Conservation (phyloP, 371 early-diverging fungal genomes). For the Mycotypha africana region DNA sequence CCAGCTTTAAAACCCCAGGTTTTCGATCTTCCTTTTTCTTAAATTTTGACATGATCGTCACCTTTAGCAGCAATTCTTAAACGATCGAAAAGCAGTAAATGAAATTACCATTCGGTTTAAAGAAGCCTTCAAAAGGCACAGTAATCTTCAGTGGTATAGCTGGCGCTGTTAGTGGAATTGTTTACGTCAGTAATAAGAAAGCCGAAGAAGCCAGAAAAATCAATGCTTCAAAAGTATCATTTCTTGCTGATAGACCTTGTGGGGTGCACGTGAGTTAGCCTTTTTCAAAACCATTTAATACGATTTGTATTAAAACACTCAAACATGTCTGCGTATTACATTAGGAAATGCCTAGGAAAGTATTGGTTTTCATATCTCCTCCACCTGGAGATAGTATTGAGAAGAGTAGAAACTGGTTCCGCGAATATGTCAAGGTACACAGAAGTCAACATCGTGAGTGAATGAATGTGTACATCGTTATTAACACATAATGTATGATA, state of each 20-base stretch:
- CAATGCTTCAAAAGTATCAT: conserved; percentile 45
- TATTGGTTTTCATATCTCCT: conserved; percentile 55
- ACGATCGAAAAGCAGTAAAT: neutral
- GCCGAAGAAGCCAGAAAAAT: conserved; percentile 43
- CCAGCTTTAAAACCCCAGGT: conserved; percentile 2
- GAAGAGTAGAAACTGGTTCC: conserved; percentile 62
- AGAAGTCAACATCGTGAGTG: too few relatives aligned
- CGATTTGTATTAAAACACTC: neutral
- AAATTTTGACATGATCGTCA: neutral
- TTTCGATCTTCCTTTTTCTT: conserved; percentile 1
- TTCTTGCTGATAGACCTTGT: conserved; percentile 54
- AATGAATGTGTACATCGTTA: too few relatives aligned
- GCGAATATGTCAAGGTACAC: conserved; percentile 62
- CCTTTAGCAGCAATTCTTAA: neutral
- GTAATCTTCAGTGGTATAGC: conserved; percentile 49
- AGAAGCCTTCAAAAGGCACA: conserved; percentile 48
- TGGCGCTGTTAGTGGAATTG: conserved; percentile 43
- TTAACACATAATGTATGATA: conserved; percentile 18
- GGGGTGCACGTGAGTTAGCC: conserved; percentile 42
- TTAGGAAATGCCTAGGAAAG: conserved; percentile 63
- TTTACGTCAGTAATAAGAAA: conserved; percentile 50
- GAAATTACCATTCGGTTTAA: conserved; percentile 38
- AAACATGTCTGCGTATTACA: neutral
- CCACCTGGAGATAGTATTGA: conserved; percentile 67
- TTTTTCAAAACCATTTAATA: too few relatives aligned